phyloP scores from a whole-genome alignment of 1,139 yeast species.

The Candida tropicalis region DNA sequence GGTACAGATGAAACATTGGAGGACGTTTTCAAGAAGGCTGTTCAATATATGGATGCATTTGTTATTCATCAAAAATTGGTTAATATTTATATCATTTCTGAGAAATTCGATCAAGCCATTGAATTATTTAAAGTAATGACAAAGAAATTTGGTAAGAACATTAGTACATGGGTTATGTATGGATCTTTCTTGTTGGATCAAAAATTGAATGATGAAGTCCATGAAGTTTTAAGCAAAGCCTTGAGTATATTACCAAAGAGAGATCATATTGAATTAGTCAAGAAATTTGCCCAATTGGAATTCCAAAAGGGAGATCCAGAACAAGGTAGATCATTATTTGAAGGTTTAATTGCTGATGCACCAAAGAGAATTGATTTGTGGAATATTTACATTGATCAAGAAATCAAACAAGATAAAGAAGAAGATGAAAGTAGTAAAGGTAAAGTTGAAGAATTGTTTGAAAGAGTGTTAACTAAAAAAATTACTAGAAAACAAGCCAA shows the following conservation, averaged over 20 bases:
- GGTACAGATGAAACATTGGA: conserved; percentile 85
- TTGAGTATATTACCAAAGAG: conserved; percentile 73
- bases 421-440: conserved; percentile 54
- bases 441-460: conserved; percentile 77
- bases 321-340: conserved; percentile 92
- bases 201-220: conserved; percentile 59
- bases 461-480: conserved; percentile 71
- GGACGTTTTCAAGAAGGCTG: conserved; percentile 77
- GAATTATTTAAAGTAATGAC: conserved; percentile 64
- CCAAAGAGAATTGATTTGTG: conserved; percentile 92
- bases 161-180: conserved; percentile 76
- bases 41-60: conserved; percentile 89
- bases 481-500: conserved; percentile 90
- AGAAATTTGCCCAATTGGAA: conserved; percentile 88
- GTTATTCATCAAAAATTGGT: conserved; percentile 80
- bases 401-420: conserved; percentile 60
- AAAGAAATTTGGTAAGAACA: conserved; percentile 79
- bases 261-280: conserved; percentile 77
- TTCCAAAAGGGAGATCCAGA: conserved; percentile 86
- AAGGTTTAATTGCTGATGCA: conserved; percentile 86
- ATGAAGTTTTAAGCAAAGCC: conserved; percentile 70
- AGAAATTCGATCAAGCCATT: conserved; percentile 70
- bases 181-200: conserved; percentile 75
- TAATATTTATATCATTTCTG: conserved; percentile 73
- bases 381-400: conserved; percentile 95